Conservation (phyloP, 1,284 basidiomycete genomes). For the Microstroma glucosiphilum region DNA sequence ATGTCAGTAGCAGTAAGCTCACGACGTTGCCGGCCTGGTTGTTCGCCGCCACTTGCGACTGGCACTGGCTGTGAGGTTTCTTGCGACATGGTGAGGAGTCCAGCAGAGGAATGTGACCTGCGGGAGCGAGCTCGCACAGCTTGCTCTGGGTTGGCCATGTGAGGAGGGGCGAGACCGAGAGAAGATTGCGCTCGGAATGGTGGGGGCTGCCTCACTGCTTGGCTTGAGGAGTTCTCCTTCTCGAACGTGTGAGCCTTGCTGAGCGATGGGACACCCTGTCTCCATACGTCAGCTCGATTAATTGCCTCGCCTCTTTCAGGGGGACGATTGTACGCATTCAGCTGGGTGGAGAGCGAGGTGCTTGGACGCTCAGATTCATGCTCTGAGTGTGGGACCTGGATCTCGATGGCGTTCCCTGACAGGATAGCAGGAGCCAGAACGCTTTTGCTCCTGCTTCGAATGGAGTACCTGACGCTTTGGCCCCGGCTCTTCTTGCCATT, state of each 20-base stretch:
- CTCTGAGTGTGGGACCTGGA: not conserved
- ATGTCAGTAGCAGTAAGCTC: slow-evolving; percentile 1
- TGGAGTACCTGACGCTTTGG: not conserved
- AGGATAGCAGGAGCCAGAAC: not conserved
- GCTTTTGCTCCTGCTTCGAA: not conserved
- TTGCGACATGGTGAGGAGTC: not conserved
- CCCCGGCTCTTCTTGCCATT: no score
- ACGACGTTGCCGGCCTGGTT: not conserved
- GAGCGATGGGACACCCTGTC: not conserved
- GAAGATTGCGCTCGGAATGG: not conserved
- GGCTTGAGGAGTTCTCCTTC: not conserved
- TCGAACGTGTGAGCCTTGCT: not conserved
- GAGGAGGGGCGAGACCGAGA: not conserved
- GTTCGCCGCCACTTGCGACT: not conserved
- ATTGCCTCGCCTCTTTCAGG: no score
- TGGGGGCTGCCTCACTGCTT: no score
- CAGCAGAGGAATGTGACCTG: not conserved
- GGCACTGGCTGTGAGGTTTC: not conserved
- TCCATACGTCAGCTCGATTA: no score
- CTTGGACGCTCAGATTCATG: not conserved
- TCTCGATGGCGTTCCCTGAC: not conserved
- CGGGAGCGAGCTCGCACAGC: not conserved
- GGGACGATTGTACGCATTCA: not conserved
- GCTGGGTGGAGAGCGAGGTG: not conserved
- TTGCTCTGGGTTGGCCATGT: not conserved